phyloP scores from a whole-genome alignment of 169 alveolate genomes.

The Fabrea salina region DNA sequence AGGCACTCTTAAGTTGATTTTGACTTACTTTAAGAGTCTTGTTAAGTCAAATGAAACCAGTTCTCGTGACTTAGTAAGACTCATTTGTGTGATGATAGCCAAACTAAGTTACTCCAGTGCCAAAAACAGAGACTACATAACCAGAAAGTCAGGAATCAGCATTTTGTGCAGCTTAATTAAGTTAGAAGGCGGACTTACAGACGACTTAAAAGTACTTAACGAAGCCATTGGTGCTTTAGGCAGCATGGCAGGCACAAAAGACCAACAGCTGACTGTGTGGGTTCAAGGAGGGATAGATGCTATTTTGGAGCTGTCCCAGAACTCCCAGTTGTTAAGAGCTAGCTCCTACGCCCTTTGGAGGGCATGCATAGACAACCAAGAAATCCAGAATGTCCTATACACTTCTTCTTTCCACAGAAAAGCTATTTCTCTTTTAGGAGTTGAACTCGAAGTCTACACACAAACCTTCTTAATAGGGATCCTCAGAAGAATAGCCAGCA shows the following conservation, averaged over 20 bases:
- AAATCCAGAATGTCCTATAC: neutral
- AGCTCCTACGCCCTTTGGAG: neutral
- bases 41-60: neutral
- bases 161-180: neutral
- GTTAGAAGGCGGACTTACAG: neutral
- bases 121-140: slow-evolving; percentile 10
- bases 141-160: neutral
- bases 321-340: neutral
- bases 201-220: neutral
- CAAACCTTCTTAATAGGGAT: slow-evolving; percentile 18
- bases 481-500: slow-evolving; percentile 1
- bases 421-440: neutral
- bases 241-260: slow-evolving; percentile 20
- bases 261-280: slow-evolving; percentile 14
- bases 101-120: neutral
- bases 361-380: neutral
- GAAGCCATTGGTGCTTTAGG: slow-evolving; percentile 25
- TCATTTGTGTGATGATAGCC: neutral
- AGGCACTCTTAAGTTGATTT: slow-evolving; percentile 9
- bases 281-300: slow-evolving; percentile 12
- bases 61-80: neutral
- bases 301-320: neutral
- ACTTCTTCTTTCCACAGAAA: neutral
- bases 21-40: neutral
- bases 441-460: neutral